Evolutionary conservation across 305 asterid genomes (phyloP).

Genomic region (Coffea humblotiana): DNA sequence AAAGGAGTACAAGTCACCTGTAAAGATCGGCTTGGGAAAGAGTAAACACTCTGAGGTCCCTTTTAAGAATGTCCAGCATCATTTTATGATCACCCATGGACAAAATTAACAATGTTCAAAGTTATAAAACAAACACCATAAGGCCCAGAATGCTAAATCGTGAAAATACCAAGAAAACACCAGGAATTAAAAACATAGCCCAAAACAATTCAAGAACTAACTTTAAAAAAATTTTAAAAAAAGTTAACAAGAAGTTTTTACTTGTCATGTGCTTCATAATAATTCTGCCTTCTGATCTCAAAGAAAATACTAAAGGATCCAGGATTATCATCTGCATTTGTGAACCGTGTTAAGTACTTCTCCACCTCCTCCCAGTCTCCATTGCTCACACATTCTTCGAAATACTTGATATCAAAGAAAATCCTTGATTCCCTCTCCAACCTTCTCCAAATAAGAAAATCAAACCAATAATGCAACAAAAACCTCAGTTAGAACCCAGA

Average conservation of each 20-base stretch:
- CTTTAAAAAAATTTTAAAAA: no score
- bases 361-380: slow-evolving; percentile 70
- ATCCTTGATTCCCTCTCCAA: slow-evolving; percentile 66
- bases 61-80: slow-evolving; percentile 55
- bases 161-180: no score
- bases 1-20: slow-evolving; percentile 49
- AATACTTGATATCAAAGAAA: slow-evolving; percentile 55
- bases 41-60: slow-evolving; percentile 50
- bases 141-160: not conserved
- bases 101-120: not conserved
- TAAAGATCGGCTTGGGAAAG: slow-evolving; percentile 47
- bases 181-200: no score
- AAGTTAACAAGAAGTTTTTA: slow-evolving; percentile 1
- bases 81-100: slow-evolving; percentile 48
- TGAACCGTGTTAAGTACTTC: slow-evolving; percentile 51
- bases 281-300: slow-evolving; percentile 60
- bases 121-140: no score
- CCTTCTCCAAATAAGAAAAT: slow-evolving; percentile 18
- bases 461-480: not conserved
- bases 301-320: slow-evolving; percentile 55
- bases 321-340: slow-evolving; percentile 53
- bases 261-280: slow-evolving; percentile 64
- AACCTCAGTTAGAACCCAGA: not conserved
- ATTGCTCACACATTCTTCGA: slow-evolving; percentile 48
- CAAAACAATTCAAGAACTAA: no score